Conservation (phyloP, 2,329 filamentous ascomycete species). For the Westerdykella ornata region DNA sequence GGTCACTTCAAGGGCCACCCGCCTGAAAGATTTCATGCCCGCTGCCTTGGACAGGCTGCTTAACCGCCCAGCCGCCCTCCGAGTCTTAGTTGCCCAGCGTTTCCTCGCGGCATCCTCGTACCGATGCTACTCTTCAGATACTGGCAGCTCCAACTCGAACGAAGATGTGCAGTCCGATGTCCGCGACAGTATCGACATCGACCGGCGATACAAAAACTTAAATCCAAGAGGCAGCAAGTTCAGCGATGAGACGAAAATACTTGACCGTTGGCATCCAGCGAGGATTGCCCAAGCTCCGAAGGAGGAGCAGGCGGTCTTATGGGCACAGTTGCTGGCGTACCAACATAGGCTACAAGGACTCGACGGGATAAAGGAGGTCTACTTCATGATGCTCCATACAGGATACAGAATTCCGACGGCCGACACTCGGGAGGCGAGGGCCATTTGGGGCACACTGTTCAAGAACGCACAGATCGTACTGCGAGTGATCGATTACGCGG, state of each 20-base stretch:
- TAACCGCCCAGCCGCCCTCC: conserved; percentile 40
- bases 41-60: conserved; percentile 42
- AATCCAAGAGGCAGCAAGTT: not conserved
- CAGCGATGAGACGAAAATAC: not conserved
- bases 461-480: conserved; percentile 31
- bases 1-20: conserved; percentile 8
- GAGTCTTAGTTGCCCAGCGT: conserved; percentile 21
- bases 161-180: conserved; percentile 7
- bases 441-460: conserved; percentile 44
- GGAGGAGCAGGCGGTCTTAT: conserved; percentile 30
- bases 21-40: conserved; percentile 36
- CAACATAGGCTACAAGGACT: conserved; percentile 38
- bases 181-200: not conserved
- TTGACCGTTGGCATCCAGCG: not conserved
- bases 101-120: not conserved
- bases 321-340: conserved; percentile 39
- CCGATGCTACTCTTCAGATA: too few species aligned
- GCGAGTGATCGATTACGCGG: conserved; percentile 38
- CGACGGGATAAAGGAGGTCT: conserved; percentile 40
- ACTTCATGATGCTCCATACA: conserved; percentile 36
- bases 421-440: conserved; percentile 34
- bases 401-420: conserved; percentile 37
- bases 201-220: not conserved
- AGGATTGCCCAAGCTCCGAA: not conserved
- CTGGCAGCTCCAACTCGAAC: conserved; percentile 7